phyloP scores from a whole-genome alignment of 805 yeast genomes.

The Debaryomyces maramus region DNA sequence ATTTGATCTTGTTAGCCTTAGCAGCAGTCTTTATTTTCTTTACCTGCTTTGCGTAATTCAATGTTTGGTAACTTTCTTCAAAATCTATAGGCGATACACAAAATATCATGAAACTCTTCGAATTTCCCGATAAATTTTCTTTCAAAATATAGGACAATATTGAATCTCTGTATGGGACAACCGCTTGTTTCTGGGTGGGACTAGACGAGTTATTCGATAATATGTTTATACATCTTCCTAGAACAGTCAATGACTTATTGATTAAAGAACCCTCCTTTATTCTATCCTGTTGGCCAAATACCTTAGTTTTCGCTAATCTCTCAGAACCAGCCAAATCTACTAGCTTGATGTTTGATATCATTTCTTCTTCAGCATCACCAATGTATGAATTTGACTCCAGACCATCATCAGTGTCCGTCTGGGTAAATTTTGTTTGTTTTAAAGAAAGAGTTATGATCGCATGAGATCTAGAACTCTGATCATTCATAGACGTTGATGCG shows the following conservation, averaged over 20 bases:
- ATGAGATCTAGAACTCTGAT: constrained; percentile 74
- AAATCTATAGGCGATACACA: constrained; percentile 79
- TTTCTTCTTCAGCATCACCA: constrained; percentile 46
- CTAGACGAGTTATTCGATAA: constrained; percentile 43
- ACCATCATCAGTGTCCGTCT: constrained; percentile 12
- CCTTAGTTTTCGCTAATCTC: constrained; percentile 61
- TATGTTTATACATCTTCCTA: constrained; percentile 64
- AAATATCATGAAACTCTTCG: constrained; percentile 87
- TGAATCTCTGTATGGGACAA: constrained; percentile 75
- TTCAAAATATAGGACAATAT: constrained; percentile 71
- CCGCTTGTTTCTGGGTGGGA: constrained; percentile 22
- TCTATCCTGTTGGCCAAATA: constrained; percentile 53
- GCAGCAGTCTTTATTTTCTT: constrained; percentile 68
- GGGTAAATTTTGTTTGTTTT: constrained; percentile 50
- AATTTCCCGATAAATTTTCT: constrained; percentile 78
- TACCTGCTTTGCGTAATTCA: constrained; percentile 77
- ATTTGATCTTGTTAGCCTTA: constrained; percentile 35
- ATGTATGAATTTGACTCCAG: constrained; percentile 29
- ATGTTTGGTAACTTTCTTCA: constrained; percentile 74
- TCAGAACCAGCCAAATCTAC: constrained; percentile 88
- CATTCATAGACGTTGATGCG: constrained; percentile 74
- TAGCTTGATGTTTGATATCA: constrained; percentile 60
- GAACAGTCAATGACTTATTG: constrained; percentile 73
- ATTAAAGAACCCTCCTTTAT: constrained; percentile 75
- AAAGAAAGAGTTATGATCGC: constrained; percentile 69